These are phyloP conservation scores for Podila horticola DNA, from an alignment of 192 early-diverging fungal species.

Conservation along the genomic window DNA sequence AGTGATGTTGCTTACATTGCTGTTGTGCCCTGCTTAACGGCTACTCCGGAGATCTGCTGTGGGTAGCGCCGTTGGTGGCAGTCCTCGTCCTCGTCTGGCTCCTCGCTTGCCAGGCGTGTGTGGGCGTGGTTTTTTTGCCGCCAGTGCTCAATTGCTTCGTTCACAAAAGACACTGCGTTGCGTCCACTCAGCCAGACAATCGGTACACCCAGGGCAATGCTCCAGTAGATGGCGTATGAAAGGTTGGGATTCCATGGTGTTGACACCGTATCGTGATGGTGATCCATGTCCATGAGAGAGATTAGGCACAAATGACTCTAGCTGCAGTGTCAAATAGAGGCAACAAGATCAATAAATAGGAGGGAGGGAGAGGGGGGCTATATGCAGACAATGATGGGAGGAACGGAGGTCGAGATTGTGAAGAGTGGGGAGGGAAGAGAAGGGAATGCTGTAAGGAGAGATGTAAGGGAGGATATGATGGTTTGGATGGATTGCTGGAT, in stretches of 20 bases:
- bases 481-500: no score
- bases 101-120: not conserved
- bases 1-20: not conserved
- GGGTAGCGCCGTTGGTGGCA: not conserved
- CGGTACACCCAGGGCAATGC: conserved; percentile 18
- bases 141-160: not conserved
- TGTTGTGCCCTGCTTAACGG: not conserved
- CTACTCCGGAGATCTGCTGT: not conserved
- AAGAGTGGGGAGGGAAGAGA: no score
- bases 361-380: no score
- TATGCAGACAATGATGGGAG: no score
- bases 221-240: conserved; percentile 37
- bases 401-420: no score
- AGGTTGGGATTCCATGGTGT: conserved; percentile 43
- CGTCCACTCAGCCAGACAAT: conserved; percentile 20
- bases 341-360: no score
- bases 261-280: conserved; percentile 6
- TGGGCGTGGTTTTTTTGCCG: not conserved
- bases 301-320: not conserved
- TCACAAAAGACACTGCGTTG: not conserved
- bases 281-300: conserved; percentile 7
- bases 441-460: no score
- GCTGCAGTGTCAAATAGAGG: not conserved
- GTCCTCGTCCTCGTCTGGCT: not conserved
- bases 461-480: no score